phyloP scores from a whole-genome alignment of 306 rosid species.

The Sphenostylis stenocarpa region DNA sequence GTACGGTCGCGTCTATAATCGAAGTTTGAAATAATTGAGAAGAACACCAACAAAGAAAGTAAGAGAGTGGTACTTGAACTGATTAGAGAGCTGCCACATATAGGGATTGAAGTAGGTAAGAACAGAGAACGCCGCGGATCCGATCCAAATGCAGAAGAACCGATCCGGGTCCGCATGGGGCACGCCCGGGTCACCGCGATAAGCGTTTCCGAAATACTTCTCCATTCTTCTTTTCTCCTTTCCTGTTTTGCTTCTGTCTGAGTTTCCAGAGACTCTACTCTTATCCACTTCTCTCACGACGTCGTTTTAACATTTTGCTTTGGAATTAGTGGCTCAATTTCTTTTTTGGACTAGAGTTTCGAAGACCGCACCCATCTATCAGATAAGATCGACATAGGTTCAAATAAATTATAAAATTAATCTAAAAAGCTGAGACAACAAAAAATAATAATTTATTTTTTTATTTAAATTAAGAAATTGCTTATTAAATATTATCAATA shows the following conservation, averaged over 20 bases:
- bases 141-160: slow-evolving; percentile 75
- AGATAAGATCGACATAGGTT: too few species aligned
- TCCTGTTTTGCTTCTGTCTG: background rate
- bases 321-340: background rate
- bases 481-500: too few species aligned
- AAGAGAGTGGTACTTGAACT: slow-evolving; percentile 56
- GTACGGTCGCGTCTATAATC: background rate
- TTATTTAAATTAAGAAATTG: too few species aligned
- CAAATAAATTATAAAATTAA: too few species aligned
- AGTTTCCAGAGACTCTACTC: background rate
- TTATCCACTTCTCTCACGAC: slow-evolving; percentile 22
- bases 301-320: background rate
- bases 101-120: slow-evolving; percentile 65
- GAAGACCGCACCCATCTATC: too few species aligned
- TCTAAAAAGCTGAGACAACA: too few species aligned
- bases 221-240: slow-evolving; percentile 50
- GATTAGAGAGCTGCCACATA: slow-evolving; percentile 68
- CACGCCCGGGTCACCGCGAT: slow-evolving; percentile 92
- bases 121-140: slow-evolving; percentile 57
- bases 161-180: slow-evolving; percentile 69
- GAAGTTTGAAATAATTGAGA: background rate
- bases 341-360: background rate
- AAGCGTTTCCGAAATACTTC: slow-evolving; percentile 90
- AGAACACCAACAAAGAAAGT: background rate
- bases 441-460: too few species aligned